Percentiles rank a stretch among this genome's conserved stretches.
Conservation (phyloP, 805 yeast genomes). For the Torulaspora indica region DNA sequence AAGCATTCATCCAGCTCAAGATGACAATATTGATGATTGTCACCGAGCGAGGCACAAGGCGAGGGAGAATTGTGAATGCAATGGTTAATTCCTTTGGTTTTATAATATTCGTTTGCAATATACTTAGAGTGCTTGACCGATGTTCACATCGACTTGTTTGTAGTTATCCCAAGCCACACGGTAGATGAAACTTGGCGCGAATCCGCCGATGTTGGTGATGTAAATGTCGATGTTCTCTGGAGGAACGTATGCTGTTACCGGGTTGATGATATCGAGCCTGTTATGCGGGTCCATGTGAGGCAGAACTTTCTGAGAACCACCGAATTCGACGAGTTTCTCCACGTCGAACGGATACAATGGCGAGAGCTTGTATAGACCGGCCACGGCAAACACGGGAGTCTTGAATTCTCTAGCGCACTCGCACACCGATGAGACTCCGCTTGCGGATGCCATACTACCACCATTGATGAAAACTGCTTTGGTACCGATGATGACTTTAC, state of each 20-base stretch:
- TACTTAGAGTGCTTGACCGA: constrained; percentile 31
- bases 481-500: constrained; percentile 91
- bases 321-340: constrained; percentile 80
- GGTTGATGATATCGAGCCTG: constrained; percentile 55
- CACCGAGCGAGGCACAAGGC: constrained; percentile 69
- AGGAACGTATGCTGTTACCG: constrained; percentile 82
- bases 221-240: constrained; percentile 93
- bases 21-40: constrained; percentile 31
- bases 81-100: neutral
- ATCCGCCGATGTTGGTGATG: constrained; percentile 94
- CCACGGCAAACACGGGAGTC: constrained; percentile 95
- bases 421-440: constrained; percentile 89
- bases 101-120: constrained; percentile 3
- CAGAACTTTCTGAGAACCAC: constrained; percentile 54
- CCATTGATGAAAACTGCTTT: constrained; percentile 94
- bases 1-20: constrained; percentile 73
- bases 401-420: constrained; percentile 92
- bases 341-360: constrained; percentile 89
- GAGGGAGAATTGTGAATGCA: constrained; percentile 1
- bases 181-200: constrained; percentile 92
- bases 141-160: constrained; percentile 71
- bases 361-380: constrained; percentile 88
- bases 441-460: constrained; percentile 79
- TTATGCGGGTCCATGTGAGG: constrained; percentile 61
- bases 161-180: constrained; percentile 93